phyloP scores from a whole-genome alignment of 1,139 yeast species.

The Yamadazyma pseudoaaseri region DNA sequence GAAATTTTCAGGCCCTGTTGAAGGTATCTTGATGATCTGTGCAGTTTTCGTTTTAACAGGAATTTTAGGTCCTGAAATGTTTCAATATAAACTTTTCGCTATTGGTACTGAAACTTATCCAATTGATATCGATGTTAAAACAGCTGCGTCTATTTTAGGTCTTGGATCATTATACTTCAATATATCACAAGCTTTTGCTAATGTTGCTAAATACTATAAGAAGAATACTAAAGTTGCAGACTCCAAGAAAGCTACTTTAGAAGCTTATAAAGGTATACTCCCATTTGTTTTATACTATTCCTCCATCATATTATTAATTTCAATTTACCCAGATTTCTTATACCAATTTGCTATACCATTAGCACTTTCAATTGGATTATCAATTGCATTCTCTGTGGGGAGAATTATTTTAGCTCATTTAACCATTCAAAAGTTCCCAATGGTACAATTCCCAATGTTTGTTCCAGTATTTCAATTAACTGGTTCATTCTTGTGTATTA shows the following conservation, averaged over 20 bases:
- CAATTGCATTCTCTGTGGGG: conserved; percentile 84
- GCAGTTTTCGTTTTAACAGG: conserved; percentile 62
- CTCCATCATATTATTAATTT: conserved; percentile 47
- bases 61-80: conserved; percentile 64
- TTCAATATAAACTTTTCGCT: conserved; percentile 47
- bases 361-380: conserved; percentile 66
- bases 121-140: conserved; percentile 34
- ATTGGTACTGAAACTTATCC: conserved; percentile 25
- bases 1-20: conserved; percentile 90
- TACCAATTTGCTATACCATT: conserved; percentile 54
- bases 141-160: conserved; percentile 50
- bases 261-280: conserved; percentile 60
- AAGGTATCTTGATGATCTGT: conserved; percentile 75
- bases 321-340: conserved; percentile 51
- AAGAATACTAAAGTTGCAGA: conserved; percentile 19
- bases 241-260: conserved; percentile 24
- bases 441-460: conserved; percentile 64
- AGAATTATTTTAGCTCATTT: conserved; percentile 87
- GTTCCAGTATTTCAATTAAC: conserved; percentile 61
- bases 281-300: conserved; percentile 73
- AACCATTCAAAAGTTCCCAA: conserved; percentile 76
- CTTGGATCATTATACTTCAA: conserved; percentile 64
- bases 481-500: conserved; percentile 37
- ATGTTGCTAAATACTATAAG: conserved; percentile 58
- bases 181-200: conserved; percentile 67